phyloP scores from a whole-genome alignment of 352 stramenopile genomes.

The Blastocystis hominis region DNA sequence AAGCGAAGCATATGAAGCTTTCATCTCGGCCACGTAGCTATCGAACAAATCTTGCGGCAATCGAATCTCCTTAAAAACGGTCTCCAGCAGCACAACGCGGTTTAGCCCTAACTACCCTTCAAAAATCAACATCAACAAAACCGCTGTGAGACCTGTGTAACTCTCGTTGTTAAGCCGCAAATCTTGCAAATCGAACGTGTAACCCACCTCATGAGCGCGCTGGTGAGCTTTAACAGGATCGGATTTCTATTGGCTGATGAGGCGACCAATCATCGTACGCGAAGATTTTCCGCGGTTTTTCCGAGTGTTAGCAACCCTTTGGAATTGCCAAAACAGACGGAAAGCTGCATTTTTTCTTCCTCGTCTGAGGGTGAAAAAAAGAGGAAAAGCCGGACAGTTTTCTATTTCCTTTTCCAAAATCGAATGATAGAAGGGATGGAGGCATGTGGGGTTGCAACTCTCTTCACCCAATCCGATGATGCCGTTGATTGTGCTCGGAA shows the following conservation, averaged over 20 bases:
- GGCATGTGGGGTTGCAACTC: slow-evolving; percentile 17
- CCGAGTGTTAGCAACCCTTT: background rate
- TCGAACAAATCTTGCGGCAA: background rate
- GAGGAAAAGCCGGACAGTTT: background rate
- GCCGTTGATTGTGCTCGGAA: background rate
- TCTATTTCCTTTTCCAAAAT: background rate
- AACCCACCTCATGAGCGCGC: background rate
- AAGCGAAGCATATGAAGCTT: background rate
- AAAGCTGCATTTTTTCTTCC: slow-evolving; percentile 17
- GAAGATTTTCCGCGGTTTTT: no score
- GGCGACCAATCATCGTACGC: no score
- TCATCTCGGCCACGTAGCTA: background rate
- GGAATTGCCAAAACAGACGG: background rate
- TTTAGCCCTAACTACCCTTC: background rate
- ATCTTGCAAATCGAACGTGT: slow-evolving; percentile 31
- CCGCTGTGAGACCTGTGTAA: slow-evolving; percentile 1
- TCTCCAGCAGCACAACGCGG: slow-evolving; percentile 5
- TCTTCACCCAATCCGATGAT: slow-evolving; percentile 5
- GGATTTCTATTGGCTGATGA: no score
- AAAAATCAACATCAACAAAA: background rate
- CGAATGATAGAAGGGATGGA: background rate
- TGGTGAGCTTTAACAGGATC: background rate
- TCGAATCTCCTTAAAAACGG: background rate
- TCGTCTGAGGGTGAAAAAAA: background rate
- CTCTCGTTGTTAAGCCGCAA: background rate